Percentiles rank a stretch among this genome's conserved stretches.
phyloP scores from a whole-genome alignment of 805 yeast genomes.

The Yueomyces sp. region DNA sequence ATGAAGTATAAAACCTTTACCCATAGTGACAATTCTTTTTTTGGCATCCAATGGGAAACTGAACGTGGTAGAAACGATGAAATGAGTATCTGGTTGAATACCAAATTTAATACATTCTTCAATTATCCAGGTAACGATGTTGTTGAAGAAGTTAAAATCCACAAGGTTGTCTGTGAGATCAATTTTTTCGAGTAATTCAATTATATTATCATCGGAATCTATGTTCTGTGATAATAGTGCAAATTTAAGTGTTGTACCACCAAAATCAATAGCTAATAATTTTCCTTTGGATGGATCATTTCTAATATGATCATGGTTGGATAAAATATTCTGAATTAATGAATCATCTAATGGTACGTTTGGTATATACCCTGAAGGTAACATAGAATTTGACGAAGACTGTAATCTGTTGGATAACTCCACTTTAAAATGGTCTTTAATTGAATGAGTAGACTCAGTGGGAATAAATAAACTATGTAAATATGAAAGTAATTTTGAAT shows the following conservation, averaged over 20 bases:
- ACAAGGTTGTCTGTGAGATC: conserved; percentile 7
- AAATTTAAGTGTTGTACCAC: conserved; percentile 17
- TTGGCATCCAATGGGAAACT: conserved; percentile 20
- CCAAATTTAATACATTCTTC: conserved; percentile 1
- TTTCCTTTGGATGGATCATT: no score
- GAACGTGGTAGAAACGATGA: conserved; percentile 23
- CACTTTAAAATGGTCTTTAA: conserved; percentile 5
- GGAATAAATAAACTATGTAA: conserved; percentile 4
- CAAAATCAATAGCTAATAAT: conserved; percentile 17
- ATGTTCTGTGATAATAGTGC: conserved; percentile 7
- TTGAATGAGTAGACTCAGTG: conserved; percentile 3
- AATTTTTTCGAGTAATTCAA: conserved; percentile 5
- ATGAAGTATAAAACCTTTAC: conserved; percentile 45
- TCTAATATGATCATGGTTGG: background rate
- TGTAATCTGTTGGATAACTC: conserved; percentile 9
- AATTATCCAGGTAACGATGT: conserved; percentile 9
- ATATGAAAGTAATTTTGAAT: background rate
- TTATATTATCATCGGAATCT: conserved; percentile 5
- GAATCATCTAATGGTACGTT: background rate
- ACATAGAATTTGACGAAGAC: conserved; percentile 12
- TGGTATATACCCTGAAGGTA: conserved; percentile 5
- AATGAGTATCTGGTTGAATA: conserved; percentile 1
- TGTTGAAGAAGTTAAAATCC: conserved; percentile 9
- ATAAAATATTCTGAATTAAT: no score
- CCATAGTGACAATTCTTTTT: conserved; percentile 32